Percentiles rank a stretch among this genome's conserved stretches.
Evolutionary conservation across 164 flowering plant genomes (phyloP).

Genomic region (Annona cherimola): DNA sequence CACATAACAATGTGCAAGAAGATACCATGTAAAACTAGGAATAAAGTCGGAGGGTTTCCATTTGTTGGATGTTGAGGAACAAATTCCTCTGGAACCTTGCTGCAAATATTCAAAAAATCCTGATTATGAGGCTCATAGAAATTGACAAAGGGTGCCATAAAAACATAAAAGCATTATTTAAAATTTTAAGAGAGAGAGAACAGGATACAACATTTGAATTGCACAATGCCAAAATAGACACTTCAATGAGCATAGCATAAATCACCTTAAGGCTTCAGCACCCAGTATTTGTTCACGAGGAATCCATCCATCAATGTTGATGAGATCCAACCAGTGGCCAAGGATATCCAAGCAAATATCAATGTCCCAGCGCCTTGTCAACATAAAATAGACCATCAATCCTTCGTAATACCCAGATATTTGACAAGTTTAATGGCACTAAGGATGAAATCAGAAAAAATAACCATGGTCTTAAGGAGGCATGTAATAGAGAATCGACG

Average conservation of each 20-base stretch:
- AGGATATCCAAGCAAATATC: slow-evolving; percentile 77
- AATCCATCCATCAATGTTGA: slow-evolving; percentile 98
- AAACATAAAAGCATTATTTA: no score
- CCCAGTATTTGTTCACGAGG: slow-evolving; percentile 98
- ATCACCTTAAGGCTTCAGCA: slow-evolving; percentile 92
- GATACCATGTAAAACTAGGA: slow-evolving; percentile 74
- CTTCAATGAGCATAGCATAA: background rate
- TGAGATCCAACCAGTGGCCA: slow-evolving; percentile 96
- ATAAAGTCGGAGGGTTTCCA: slow-evolving; percentile 92
- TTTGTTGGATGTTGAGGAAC: slow-evolving; percentile 83
- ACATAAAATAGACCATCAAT: slow-evolving; percentile 3
- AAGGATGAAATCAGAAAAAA: background rate
- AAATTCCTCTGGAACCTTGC: slow-evolving; percentile 94
- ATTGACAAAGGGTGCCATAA: background rate
- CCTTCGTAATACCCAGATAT: slow-evolving; percentile 1
- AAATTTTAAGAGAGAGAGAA: no score
- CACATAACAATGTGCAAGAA: no score
- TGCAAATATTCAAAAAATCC: slow-evolving; percentile 27
- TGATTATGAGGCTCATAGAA: background rate
- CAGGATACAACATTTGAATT: background rate
- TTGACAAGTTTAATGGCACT: background rate
- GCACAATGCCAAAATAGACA: background rate
- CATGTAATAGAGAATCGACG: background rate
- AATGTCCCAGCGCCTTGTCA: slow-evolving; percentile 92
- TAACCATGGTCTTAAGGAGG: background rate